These are phyloP conservation scores for Umbelopsis isabellina DNA, from an alignment of 192 early-diverging fungal genomes.

Conservation along the genomic window DNA sequence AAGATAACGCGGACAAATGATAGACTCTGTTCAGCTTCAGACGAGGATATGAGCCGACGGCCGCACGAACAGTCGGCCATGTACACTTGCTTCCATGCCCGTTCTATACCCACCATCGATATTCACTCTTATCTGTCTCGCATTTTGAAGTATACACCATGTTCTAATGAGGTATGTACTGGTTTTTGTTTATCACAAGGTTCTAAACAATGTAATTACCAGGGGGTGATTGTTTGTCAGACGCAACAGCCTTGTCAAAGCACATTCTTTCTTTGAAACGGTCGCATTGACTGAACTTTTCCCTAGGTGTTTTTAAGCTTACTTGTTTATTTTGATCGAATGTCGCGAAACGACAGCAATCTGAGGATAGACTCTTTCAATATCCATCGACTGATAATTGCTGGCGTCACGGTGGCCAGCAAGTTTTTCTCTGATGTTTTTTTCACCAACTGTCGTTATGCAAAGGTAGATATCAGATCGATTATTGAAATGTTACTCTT, in stretches of 20 bases:
- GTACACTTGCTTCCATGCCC: conserved; percentile 88
- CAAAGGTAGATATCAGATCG: conserved; percentile 51
- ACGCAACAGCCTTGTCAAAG: too few species aligned
- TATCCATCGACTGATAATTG: conserved; percentile 88
- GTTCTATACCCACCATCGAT: conserved; percentile 87
- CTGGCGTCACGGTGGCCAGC: conserved; percentile 82
- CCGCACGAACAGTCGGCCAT: conserved; percentile 37
- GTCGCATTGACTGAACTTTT: too few species aligned
- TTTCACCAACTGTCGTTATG: conserved; percentile 89
- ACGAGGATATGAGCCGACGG: neutral
- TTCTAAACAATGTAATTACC: too few species aligned
- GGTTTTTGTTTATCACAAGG: neutral
- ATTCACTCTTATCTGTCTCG: conserved; percentile 81
- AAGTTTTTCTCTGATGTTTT: conserved; percentile 95
- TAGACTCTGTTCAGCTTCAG: conserved; percentile 35
- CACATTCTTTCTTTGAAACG: too few species aligned
- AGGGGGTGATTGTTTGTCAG: too few species aligned
- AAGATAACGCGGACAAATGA: conserved; percentile 63
- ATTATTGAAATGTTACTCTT: neutral
- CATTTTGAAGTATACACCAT: conserved; percentile 92
- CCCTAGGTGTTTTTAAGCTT: conserved; percentile 69
- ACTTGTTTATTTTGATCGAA: conserved; percentile 86
- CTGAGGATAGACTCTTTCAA: conserved; percentile 71
- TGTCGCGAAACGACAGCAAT: conserved; percentile 63
- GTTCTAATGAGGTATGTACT: conserved; percentile 69